Evolutionary conservation across 768 basidiomycete species (phyloP).

Genomic region (Naganishia antarctica): DNA sequence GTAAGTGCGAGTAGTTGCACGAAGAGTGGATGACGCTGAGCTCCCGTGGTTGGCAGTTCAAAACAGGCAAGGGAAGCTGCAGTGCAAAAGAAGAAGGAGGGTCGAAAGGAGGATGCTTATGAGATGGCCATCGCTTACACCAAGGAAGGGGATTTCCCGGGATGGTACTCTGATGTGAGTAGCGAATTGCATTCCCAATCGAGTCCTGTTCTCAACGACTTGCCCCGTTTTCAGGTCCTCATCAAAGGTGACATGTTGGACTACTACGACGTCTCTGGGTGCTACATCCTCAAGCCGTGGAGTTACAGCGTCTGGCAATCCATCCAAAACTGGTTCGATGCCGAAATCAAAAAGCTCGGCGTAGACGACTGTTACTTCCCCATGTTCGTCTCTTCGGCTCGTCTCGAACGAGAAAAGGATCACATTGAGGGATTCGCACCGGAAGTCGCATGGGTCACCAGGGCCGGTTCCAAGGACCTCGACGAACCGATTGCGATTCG

Average conservation of each 20-base stretch:
- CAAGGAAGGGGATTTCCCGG: slow-evolving; percentile 90
- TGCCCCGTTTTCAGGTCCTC: slow-evolving; percentile 61
- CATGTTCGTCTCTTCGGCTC: slow-evolving; percentile 90
- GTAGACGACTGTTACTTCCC: slow-evolving; percentile 99
- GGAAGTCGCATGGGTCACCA: slow-evolving; percentile 99
- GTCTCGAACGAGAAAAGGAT: slow-evolving; percentile 93
- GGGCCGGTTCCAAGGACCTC: slow-evolving; percentile 84
- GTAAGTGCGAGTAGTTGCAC: slow-evolving; percentile 31
- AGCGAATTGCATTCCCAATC: too few relatives aligned
- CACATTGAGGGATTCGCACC: slow-evolving; percentile 99
- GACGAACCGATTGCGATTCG: slow-evolving; percentile 97
- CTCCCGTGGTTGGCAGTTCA: slow-evolving; percentile 20
- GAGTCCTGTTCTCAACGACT: neutral
- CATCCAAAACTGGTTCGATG: slow-evolving; percentile 94
- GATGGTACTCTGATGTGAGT: slow-evolving; percentile 86
- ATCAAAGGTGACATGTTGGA: slow-evolving; percentile 98
- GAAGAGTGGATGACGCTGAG: neutral
- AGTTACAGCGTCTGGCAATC: slow-evolving; percentile 95
- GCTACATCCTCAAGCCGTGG: slow-evolving; percentile 97
- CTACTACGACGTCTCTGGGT: slow-evolving; percentile 97
- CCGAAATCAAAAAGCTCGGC: slow-evolving; percentile 82
- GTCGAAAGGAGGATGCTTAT: slow-evolving; percentile 78
- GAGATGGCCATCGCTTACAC: slow-evolving; percentile 91
- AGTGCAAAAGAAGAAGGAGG: slow-evolving; percentile 38
- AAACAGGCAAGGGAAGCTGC: slow-evolving; percentile 33